Conservation (phyloP, 805 yeast genomes). For the Pichia deserticola region DNA sequence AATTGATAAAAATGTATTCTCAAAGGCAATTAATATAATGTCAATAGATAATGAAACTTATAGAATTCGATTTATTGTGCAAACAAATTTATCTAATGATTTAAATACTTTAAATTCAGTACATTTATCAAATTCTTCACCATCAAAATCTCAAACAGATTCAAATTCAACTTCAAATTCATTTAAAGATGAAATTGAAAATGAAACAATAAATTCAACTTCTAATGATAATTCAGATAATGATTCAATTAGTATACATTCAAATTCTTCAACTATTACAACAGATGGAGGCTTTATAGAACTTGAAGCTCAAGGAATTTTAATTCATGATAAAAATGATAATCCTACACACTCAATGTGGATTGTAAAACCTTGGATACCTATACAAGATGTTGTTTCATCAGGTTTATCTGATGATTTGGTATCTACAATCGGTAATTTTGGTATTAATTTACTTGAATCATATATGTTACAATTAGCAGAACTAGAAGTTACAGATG, state of each 20-base stretch:
- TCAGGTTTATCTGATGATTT: constrained; percentile 64
- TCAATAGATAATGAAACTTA: constrained; percentile 66
- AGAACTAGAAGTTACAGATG: constrained; percentile 57
- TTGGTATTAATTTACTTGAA: constrained; percentile 80
- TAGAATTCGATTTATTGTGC: constrained; percentile 62
- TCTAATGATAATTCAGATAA: constrained; percentile 13
- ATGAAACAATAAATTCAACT: constrained; percentile 5
- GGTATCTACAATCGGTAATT: constrained; percentile 67
- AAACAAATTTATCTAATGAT: constrained; percentile 21
- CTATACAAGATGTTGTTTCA: constrained; percentile 50
- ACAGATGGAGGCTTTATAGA: constrained; percentile 61
- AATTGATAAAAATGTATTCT: constrained; percentile 60
- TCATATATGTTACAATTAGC: constrained; percentile 60
- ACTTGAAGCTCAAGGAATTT: constrained; percentile 89
- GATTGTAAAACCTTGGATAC: constrained; percentile 75
- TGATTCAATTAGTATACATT: constrained; percentile 23
- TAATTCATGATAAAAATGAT: constrained; percentile 57
- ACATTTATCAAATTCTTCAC: too few species aligned
- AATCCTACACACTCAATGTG: constrained; percentile 83
- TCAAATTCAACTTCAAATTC: constrained; percentile 7
- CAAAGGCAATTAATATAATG: constrained; percentile 66
- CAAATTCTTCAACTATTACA: constrained; percentile 30
- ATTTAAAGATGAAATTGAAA: constrained; percentile 14
- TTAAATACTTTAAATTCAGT: constrained; percentile 1
- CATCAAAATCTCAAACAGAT: neutral